Percentiles rank a stretch among this genome's conserved stretches.
These are phyloP conservation scores for Pyricularia grisea DNA, from an alignment of 2,329 filamentous ascomycete genomes.

Conservation along the genomic window DNA sequence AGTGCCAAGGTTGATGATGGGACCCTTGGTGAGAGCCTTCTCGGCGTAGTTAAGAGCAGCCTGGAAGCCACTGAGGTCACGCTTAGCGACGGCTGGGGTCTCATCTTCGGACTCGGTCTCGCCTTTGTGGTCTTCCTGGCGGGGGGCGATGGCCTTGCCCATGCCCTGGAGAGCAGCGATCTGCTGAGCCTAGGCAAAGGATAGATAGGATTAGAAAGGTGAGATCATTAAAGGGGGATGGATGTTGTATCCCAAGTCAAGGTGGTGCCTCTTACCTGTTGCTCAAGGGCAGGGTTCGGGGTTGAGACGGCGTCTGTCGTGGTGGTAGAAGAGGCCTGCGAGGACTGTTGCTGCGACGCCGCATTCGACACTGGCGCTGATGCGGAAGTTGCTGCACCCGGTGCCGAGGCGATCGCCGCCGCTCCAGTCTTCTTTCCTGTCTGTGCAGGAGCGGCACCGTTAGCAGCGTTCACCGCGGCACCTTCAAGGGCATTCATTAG, in stretches of 20 bases:
- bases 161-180: conserved; percentile 35
- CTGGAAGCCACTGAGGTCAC: conserved; percentile 37
- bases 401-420: not conserved
- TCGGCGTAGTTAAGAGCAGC: conserved; percentile 35
- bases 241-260: not conserved
- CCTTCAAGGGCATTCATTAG: conserved; percentile 37
- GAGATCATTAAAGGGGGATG: no score
- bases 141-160: conserved; percentile 38
- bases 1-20: conserved; percentile 38
- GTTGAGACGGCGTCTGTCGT: conserved; percentile 9
- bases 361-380: conserved; percentile 9
- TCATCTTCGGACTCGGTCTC: conserved; percentile 2
- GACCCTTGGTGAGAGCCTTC: conserved; percentile 32
- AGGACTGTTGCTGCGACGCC: not conserved
- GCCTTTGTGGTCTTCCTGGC: conserved; percentile 13
- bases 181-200: conserved; percentile 22
- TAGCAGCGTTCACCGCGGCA: conserved; percentile 30
- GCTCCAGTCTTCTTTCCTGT: not conserved
- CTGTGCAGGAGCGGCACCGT: conserved; percentile 15
- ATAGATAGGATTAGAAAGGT: no score
- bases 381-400: conserved; percentile 10
- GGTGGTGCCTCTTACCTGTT: conserved; percentile 21
- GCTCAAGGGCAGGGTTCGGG: conserved; percentile 21
- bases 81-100: conserved; percentile 24
- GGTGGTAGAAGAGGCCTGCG: not conserved